A percentile compares a stretch with the other conserved stretches of the same genome.
phyloP scores from a whole-genome alignment of 176 grass and related monocot species.

The Alopecurus myosuroides region DNA sequence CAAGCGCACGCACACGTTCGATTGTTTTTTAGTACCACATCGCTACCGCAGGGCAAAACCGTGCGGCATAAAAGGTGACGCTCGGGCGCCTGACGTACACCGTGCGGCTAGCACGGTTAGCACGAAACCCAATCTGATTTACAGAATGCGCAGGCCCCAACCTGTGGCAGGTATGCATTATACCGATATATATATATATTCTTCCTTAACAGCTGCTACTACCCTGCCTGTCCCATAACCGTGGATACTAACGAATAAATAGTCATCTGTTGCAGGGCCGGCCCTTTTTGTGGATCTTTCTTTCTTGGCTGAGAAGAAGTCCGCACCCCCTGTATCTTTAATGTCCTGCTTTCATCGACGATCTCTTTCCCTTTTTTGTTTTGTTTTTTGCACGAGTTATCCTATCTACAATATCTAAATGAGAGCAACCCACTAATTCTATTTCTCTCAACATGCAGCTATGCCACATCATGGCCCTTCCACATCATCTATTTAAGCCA shows the following conservation, averaged over 20 bases:
- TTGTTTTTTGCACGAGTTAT: too few relatives aligned
- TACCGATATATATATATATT: background rate
- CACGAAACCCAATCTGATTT: background rate
- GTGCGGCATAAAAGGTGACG: background rate
- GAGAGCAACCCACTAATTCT: too few relatives aligned
- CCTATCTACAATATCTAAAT: too few relatives aligned
- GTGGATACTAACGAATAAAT: background rate
- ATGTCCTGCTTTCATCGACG: too few relatives aligned
- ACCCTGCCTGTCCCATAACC: background rate
- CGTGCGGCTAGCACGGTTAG: background rate
- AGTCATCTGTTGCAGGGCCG: background rate
- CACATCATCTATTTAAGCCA: too few relatives aligned
- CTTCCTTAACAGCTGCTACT: background rate
- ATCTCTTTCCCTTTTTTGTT: too few relatives aligned
- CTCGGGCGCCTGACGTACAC: background rate
- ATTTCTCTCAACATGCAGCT: too few relatives aligned
- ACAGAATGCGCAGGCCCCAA: background rate
- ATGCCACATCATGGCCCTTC: too few relatives aligned
- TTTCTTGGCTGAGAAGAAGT: too few relatives aligned
- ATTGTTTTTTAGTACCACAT: background rate
- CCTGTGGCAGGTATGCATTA: background rate
- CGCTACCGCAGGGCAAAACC: background rate
- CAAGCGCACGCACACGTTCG: too few relatives aligned
- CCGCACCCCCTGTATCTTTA: too few relatives aligned
- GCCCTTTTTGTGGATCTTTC: slow-evolving; percentile 6